Conservation (phyloP, 106 monocot species). For the Dendrobium catenatum region DNA sequence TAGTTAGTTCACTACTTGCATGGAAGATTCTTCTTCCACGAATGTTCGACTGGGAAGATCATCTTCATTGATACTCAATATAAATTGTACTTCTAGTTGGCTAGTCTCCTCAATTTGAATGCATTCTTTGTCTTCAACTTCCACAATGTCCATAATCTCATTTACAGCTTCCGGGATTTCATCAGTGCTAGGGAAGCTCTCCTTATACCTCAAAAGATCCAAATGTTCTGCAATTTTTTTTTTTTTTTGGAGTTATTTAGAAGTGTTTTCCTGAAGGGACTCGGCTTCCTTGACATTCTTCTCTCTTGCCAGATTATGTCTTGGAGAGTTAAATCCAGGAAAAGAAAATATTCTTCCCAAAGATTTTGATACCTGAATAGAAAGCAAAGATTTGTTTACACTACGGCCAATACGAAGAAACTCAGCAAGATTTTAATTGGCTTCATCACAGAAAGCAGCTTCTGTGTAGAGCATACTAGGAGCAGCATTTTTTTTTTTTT, state of each 20-base stretch:
- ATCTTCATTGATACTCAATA: constrained; percentile 1
- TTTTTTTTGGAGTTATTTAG: not conserved
- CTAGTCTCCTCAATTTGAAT: constrained; percentile 8
- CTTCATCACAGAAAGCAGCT: constrained; percentile 43
- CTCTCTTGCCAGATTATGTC: constrained; percentile 31
- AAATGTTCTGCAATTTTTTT: no score
- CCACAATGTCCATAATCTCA: constrained; percentile 1
- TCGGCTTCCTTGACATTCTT: constrained; percentile 15
- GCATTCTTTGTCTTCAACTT: no score
- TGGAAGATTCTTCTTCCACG: constrained; percentile 11
- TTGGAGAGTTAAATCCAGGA: constrained; percentile 34
- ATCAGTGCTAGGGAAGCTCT: not conserved
- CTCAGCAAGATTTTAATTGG: constrained; percentile 50
- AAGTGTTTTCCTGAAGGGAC: not conserved
- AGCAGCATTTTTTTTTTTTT: not conserved
- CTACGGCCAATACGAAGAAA: constrained; percentile 23
- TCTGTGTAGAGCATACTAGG: not conserved
- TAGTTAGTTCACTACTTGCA: not conserved
- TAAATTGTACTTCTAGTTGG: not conserved
- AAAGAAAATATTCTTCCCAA: constrained; percentile 53
- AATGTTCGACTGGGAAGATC: constrained; percentile 10
- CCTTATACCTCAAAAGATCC: no score
- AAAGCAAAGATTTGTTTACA: constrained; percentile 9
- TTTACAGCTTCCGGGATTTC: not conserved
- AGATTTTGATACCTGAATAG: constrained; percentile 20